Evolutionary conservation across 257 asterid species (phyloP), one percentile per base, ranked within the genome.

Genomic region (Ocimum tenuiflorum): DNA sequence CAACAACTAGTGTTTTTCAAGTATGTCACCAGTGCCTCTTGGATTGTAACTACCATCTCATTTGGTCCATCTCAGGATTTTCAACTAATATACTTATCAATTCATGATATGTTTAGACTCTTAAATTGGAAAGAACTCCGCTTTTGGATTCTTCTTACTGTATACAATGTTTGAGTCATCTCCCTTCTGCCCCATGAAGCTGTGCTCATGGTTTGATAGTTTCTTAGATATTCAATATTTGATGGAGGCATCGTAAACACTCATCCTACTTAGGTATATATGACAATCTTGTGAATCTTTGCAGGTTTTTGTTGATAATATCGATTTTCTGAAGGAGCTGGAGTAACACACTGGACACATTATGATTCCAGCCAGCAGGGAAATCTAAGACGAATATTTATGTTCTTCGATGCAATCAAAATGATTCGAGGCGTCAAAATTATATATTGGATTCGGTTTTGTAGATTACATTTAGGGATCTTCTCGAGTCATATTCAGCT

Each of bases 271-370:
- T 27, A 1, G 31, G 31, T 27, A 27, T 27, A 27, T 27, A 4
- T 14, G 18, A 29, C 1, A 20, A 59, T 64, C 31, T 5, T 54
- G 73, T 57, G 18, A 9, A 43, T 50, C 58, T 36, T 69, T 75
- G 81, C 88, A 91, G 98, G 98, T 91, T 23, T 91, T 91, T 47
- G 98, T 91, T 49, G 98, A 91, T 78, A 91, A 87, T 60, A 74
- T 88, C 15, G 98, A 91, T 80, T 88, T 91, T 75, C 79, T 79
- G 50, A 91, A 91, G 91, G 98, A 91, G 77, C 78, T 91, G 78
- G 98, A 91, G 68, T 81, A 63, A 70, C 76, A 50, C 19, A 58
- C 68, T 22, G 27, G 65, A 18, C 61, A 51, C 49, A 51, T 3
- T 7, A 19, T 8, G 29, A 47, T 41, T 68, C 48, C 62, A 41